These are phyloP conservation scores for Podospora anserina DNA, from an alignment of 495 filamentous ascomycete genomes.

Conservation along the genomic window DNA sequence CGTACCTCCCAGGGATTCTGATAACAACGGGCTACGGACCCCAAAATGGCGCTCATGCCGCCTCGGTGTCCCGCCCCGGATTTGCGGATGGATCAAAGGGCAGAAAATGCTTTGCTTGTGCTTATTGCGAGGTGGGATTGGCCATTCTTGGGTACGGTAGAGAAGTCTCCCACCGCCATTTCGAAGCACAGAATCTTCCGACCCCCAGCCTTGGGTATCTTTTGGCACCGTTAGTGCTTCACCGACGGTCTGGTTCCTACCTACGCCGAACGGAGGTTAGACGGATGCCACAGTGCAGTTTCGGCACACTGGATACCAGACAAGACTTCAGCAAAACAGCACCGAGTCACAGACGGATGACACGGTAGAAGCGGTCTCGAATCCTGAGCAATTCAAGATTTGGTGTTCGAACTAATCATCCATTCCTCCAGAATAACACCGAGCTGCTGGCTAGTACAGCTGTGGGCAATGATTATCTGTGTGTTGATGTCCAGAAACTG, in stretches of 20 bases:
- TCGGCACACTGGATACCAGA: not conserved
- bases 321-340: not conserved
- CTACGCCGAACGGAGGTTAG: not conserved
- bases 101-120: slow-evolving; percentile 6
- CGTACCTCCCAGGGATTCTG: slow-evolving; percentile 27
- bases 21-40: slow-evolving; percentile 22
- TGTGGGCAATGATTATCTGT: not conserved
- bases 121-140: slow-evolving; percentile 15
- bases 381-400: not conserved
- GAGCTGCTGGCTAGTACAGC: not conserved
- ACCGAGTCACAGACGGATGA: not conserved
- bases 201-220: slow-evolving; percentile 10
- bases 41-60: slow-evolving; percentile 27
- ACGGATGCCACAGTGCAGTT: not conserved
- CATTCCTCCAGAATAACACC: not conserved
- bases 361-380: not conserved
- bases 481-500: not conserved
- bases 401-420: not conserved
- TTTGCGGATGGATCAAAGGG: slow-evolving; percentile 18
- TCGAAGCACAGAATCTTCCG: slow-evolving; percentile 8
- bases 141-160: slow-evolving; percentile 6
- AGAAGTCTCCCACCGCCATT: slow-evolving; percentile 17
- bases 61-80: slow-evolving; percentile 25
- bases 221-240: slow-evolving; percentile 12
- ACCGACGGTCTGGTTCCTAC: slow-evolving; percentile 10